Conservation (phyloP, 2,329 filamentous ascomycete genomes). For the Colletotrichum chlorophyti region DNA sequence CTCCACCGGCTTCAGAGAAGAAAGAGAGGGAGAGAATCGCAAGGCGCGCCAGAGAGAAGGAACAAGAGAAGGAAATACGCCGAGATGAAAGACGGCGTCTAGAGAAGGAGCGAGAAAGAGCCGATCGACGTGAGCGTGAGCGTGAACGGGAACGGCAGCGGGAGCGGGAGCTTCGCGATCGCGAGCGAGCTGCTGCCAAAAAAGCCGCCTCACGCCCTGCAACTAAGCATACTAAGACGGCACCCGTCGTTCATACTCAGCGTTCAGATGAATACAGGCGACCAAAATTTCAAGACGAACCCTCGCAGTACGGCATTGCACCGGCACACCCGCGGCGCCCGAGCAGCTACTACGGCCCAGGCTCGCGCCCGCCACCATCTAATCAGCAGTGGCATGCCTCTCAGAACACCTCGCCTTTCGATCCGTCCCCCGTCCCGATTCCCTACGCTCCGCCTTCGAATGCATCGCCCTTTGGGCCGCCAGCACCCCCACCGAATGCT, state of each 20-base stretch:
- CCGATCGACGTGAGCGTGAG: constrained; percentile 34
- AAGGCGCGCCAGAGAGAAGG: constrained; percentile 14
- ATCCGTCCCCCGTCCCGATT: neutral
- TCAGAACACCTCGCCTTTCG: constrained; percentile 1
- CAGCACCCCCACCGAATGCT: neutral
- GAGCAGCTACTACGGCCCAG: constrained; percentile 29
- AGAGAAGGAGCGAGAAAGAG: constrained; percentile 34
- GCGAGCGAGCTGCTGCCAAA: constrained; percentile 25
- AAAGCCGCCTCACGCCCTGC: constrained; percentile 37
- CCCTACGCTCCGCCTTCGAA: neutral
- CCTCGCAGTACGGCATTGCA: constrained; percentile 46
- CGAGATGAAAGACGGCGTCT: constrained; percentile 33
- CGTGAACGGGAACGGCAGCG: constrained; percentile 34
- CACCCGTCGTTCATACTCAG: constrained; percentile 34
- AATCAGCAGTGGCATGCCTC: constrained; percentile 28
- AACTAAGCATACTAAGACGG: constrained; percentile 45
- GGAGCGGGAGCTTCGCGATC: constrained; percentile 40
- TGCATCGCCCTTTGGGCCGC: neutral
- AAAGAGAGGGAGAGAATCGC: constrained; percentile 40
- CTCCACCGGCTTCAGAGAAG: constrained; percentile 40
- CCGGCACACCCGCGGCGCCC: constrained; percentile 6
- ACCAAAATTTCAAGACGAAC: constrained; percentile 37
- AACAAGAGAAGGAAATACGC: constrained; percentile 30
- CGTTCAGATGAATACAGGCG: constrained; percentile 33
- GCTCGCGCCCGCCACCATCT: constrained; percentile 27